A percentile compares a stretch with the other conserved stretches of the same genome.
Conservation (phyloP, 495 filamentous ascomycete species). For the Lichina pygmaea region DNA sequence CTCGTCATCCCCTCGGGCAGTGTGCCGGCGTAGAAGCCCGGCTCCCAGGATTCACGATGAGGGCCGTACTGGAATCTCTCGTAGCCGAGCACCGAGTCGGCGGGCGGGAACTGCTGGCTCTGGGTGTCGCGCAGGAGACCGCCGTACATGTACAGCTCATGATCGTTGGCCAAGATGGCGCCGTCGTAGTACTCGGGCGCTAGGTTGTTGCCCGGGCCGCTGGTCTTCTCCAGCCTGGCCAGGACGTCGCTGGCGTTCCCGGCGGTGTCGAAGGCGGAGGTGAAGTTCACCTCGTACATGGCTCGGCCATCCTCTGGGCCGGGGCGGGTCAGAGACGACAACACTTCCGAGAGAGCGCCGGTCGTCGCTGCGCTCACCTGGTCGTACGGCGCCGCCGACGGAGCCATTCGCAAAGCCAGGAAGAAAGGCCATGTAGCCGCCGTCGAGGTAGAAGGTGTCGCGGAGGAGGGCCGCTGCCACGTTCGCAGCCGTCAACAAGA, state of each 20-base stretch:
- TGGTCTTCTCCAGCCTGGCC: slow-evolving; percentile 15
- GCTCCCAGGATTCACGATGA: slow-evolving; percentile 12
- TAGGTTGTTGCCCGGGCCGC: slow-evolving; percentile 23
- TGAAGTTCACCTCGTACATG: slow-evolving; percentile 30
- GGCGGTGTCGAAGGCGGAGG: slow-evolving; percentile 24
- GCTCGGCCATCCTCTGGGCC: slow-evolving; percentile 10
- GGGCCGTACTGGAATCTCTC: slow-evolving; percentile 22
- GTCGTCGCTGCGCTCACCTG: slow-evolving; percentile 10
- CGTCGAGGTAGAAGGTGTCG: slow-evolving; percentile 43
- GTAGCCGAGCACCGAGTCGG: slow-evolving; percentile 19
- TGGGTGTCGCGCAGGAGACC: slow-evolving; percentile 4
- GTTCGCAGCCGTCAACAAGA: background rate
- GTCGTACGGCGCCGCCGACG: slow-evolving; percentile 1
- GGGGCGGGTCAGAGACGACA: slow-evolving; percentile 9
- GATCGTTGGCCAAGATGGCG: slow-evolving; percentile 35
- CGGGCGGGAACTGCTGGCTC: slow-evolving; percentile 10
- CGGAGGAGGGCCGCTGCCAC: slow-evolving; percentile 27
- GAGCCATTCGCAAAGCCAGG: slow-evolving; percentile 16
- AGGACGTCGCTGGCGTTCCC: slow-evolving; percentile 26
- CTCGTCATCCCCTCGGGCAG: slow-evolving; percentile 23
- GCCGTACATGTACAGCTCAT: slow-evolving; percentile 20
- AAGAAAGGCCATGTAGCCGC: slow-evolving; percentile 25
- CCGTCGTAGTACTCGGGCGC: slow-evolving; percentile 34
- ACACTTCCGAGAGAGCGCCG: background rate
- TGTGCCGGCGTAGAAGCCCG: slow-evolving; percentile 12